phyloP scores from a whole-genome alignment of 179 eudicot genomes.

The Silene coronaria region DNA sequence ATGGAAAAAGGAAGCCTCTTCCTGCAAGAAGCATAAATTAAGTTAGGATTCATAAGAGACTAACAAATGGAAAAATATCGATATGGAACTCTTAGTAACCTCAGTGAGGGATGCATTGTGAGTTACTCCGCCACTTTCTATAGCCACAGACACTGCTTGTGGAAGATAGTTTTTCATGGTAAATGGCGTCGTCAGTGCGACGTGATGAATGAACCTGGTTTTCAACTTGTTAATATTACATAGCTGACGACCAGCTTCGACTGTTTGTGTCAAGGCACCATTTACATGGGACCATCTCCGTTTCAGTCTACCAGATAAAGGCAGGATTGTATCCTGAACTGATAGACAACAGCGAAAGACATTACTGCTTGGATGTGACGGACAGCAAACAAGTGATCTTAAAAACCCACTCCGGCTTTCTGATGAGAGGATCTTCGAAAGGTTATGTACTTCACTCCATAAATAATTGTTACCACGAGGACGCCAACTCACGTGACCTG shows the following conservation, averaged over 20 bases:
- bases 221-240: conserved; percentile 33
- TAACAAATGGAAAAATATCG: conserved; percentile 8
- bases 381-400: conserved; percentile 93
- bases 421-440: conserved; percentile 63
- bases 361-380: conserved; percentile 80
- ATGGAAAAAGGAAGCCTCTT: conserved; percentile 70
- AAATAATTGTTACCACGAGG: conserved; percentile 72
- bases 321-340: conserved; percentile 57
- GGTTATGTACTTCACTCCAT: conserved; percentile 92
- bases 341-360: conserved; percentile 92
- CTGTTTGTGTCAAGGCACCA: conserved; percentile 32
- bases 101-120: conserved; percentile 48
- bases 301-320: conserved; percentile 41
- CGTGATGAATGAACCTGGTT: conserved; percentile 62
- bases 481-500: conserved; percentile 91
- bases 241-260: conserved; percentile 24
- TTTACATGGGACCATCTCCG: conserved; percentile 29
- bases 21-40: conserved; percentile 42
- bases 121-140: conserved; percentile 77
- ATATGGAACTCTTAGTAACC: conserved; percentile 40
- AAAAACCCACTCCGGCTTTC: conserved; percentile 62
- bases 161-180: conserved; percentile 76
- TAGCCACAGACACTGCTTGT: conserved; percentile 47
- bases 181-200: conserved; percentile 63
- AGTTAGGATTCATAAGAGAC: background rate